Conservation (phyloP, 75 land plant genomes). For the Chamaecyparis obtusa region DNA sequence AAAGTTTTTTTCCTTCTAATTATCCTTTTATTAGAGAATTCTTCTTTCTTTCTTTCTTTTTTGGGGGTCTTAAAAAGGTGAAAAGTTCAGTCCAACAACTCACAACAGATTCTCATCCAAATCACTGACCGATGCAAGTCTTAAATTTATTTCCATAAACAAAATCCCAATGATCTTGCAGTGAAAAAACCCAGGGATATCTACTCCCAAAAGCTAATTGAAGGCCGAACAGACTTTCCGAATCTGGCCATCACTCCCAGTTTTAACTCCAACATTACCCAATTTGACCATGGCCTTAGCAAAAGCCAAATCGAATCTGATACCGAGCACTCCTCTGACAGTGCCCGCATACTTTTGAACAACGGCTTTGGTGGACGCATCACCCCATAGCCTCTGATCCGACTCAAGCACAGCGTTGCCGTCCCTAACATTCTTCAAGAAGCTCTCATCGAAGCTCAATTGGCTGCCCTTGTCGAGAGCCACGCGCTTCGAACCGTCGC, state of each 20-base stretch:
- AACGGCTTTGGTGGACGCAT: slow-evolving; percentile 14
- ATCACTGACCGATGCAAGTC: too few species aligned
- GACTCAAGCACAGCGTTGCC: slow-evolving; percentile 50
- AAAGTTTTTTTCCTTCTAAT: too few species aligned
- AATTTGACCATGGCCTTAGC: slow-evolving; percentile 26
- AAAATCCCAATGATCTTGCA: too few species aligned
- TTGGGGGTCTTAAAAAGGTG: too few species aligned
- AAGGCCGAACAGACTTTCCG: slow-evolving; percentile 13
- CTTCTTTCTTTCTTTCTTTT: too few species aligned
- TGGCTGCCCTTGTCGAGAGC: slow-evolving; percentile 48
- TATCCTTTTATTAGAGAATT: too few species aligned
- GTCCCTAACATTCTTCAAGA: slow-evolving; percentile 48
- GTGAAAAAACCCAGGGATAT: too few species aligned
- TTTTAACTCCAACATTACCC: slow-evolving; percentile 38
- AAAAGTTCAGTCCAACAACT: too few species aligned
- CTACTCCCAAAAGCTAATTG: neutral
- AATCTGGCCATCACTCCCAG: slow-evolving; percentile 30
- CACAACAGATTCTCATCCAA: too few species aligned
- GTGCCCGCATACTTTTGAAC: slow-evolving; percentile 15
- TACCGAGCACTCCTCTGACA: too few species aligned
- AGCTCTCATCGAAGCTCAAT: slow-evolving; percentile 36
- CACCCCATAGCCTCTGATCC: slow-evolving; percentile 41
- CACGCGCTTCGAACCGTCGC: slow-evolving; percentile 28
- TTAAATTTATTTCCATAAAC: too few species aligned
- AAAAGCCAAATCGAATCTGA: slow-evolving; percentile 11